These are phyloP conservation scores for Termitomyces sp. DNA, from an alignment of 768 basidiomycete species.

Conservation along the genomic window DNA sequence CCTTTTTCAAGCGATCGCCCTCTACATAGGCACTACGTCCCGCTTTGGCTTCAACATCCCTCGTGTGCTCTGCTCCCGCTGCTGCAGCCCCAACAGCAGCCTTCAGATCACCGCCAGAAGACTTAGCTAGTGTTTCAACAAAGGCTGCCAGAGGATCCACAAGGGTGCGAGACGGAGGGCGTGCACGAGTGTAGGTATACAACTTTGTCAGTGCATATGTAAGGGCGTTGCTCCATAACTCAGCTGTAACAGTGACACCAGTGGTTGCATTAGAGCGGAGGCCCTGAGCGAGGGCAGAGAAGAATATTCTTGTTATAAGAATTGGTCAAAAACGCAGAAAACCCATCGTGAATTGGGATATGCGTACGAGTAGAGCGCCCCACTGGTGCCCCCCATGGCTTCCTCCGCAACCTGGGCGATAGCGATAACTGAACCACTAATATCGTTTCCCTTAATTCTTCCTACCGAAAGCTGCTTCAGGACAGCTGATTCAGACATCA, in stretches of 20 bases:
- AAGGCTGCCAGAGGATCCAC: conserved; percentile 90
- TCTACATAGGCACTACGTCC: conserved; percentile 89
- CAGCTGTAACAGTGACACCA: conserved; percentile 33
- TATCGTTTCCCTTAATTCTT: conserved; percentile 55
- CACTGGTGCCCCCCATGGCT: conserved; percentile 88
- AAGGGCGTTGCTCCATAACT: conserved; percentile 61
- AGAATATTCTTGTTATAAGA: conserved; percentile 70
- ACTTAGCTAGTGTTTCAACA: conserved; percentile 37
- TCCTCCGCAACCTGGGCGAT: conserved; percentile 77
- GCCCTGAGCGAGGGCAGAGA: conserved; percentile 79
- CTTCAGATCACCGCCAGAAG: conserved; percentile 28
- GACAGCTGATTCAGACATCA: conserved; percentile 40
- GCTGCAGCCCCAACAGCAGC: conserved; percentile 56
- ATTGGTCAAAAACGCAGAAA: not conserved
- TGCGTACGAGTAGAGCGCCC: conserved; percentile 85
- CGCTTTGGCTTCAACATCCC: conserved; percentile 74
- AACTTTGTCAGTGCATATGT: conserved; percentile 52
- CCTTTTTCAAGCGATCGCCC: conserved; percentile 52
- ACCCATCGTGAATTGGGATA: not conserved
- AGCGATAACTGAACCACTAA: conserved; percentile 57
- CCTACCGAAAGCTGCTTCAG: conserved; percentile 52
- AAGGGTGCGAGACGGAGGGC: conserved; percentile 86
- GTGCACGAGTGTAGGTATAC: conserved; percentile 83
- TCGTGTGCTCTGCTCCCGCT: conserved; percentile 70
- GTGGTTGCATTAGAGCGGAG: conserved; percentile 36